Base-by-base conservation (phyloP, 2,329 filamentous ascomycete species). In the Verticillium albo-atrum region DNA sequence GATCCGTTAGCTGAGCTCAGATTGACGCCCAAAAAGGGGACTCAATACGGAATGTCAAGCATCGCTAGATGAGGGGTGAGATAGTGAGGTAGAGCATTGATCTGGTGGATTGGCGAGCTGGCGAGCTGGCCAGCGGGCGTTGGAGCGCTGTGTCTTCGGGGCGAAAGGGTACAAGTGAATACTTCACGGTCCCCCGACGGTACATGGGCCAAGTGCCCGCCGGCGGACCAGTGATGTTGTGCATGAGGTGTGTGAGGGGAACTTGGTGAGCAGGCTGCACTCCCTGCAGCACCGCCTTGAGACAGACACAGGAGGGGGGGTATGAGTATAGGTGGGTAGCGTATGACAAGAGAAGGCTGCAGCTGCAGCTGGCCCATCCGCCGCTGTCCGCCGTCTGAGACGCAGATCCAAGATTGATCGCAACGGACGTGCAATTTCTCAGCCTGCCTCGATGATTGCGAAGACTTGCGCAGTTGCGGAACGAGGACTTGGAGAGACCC, bases 191-290 rank as follows among this genome's bases (percentile, higher is more conserved):
- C 42, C 42, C 42, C 42, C 42, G 3, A 23, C 7, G 20, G 42
- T 60, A 68, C 74, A 35, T 53, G 26, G 55, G 50, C 20, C 25
- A 28, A 54, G 51, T 25, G 54, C 61, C 54, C 58, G 51, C 57
- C 32, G 53, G 35, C 52, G 28, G 55, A 58, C 54, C 30, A 55
- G 58, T 50, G 50, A 63, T 51, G 25, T 28, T 30, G 12, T 9
- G 34, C 54, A n/a, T 23, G 20, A 20, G 10, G 10, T 15, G 20
- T 12, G 42, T 20, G 42, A 12, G 42, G n/a, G 20, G 10, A 23
- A 20, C 14, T 20, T 50, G 42, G 25, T 23, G 7, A 23, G 42
- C 42, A 3, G 20, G 42, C 34, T 37, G 34, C 34, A 37, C 34
- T 50, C 20, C 42, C 42, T 50, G 42, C 42, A 50, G 42, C 20